Evolutionary conservation across 2,329 filamentous ascomycete genomes (phyloP).

Genomic region (Arthrobotrys entomopaga): DNA sequence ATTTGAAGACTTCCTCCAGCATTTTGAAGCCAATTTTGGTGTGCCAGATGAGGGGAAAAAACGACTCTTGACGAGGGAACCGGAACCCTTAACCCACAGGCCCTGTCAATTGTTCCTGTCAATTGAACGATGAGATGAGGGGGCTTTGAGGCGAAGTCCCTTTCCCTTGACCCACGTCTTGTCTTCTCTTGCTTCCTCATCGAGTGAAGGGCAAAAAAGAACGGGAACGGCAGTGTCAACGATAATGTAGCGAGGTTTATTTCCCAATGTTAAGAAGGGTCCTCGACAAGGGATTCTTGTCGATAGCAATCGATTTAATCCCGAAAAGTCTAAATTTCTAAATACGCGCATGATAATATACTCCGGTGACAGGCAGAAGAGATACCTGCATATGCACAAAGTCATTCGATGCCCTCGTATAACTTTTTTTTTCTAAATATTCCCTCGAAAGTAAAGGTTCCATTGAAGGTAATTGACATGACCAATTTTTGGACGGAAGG

Average conservation of each 20-base stretch:
- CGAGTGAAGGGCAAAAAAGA: slow-evolving; percentile 8
- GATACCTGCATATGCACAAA: slow-evolving; percentile 19
- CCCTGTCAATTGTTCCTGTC: slow-evolving; percentile 52
- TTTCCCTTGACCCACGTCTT: slow-evolving; percentile 20
- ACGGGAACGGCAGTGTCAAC: slow-evolving; percentile 45
- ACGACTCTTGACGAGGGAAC: slow-evolving; percentile 9
- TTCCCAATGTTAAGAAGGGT: slow-evolving; percentile 27
- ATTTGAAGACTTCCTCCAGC: slow-evolving; percentile 47
- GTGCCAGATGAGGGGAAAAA: slow-evolving; percentile 46
- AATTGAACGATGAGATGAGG: slow-evolving; percentile 37
- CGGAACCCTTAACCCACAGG: slow-evolving; percentile 46
- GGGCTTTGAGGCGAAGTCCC: slow-evolving; percentile 19
- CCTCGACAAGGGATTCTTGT: slow-evolving; percentile 26
- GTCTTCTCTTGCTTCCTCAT: neutral
- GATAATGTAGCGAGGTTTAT: slow-evolving; percentile 9
- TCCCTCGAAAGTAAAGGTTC: neutral
- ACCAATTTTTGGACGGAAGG: neutral
- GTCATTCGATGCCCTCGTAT: neutral
- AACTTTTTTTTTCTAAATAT: neutral
- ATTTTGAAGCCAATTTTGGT: slow-evolving; percentile 24
- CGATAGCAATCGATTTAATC: slow-evolving; percentile 41
- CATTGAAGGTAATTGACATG: too few relatives aligned
- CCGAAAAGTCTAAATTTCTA: slow-evolving; percentile 13
- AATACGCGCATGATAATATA: slow-evolving; percentile 15
- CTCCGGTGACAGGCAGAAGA: slow-evolving; percentile 16